phyloP scores from a whole-genome alignment of 352 stramenopile genomes.

The Globisporangium barbulae region DNA sequence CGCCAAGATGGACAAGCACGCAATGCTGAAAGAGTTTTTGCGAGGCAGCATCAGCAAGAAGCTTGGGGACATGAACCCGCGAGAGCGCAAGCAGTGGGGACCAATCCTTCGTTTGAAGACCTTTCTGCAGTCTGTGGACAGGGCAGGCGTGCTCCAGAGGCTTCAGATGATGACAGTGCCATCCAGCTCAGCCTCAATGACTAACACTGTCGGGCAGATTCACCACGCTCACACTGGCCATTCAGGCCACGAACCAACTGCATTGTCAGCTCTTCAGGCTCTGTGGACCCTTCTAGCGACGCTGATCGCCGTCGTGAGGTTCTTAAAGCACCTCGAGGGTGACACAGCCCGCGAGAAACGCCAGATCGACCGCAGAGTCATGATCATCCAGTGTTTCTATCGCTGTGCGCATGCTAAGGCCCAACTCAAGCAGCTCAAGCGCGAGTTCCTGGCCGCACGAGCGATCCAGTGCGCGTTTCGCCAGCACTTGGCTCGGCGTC shows the following conservation, averaged over 20 bases:
- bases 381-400: conserved; percentile 43
- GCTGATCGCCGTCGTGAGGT: conserved; percentile 41
- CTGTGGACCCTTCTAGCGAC: conserved; percentile 22
- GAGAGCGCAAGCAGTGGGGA: conserved; percentile 14
- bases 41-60: conserved; percentile 9
- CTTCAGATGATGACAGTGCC: not conserved
- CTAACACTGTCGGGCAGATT: not conserved
- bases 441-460: conserved; percentile 34
- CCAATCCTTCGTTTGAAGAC: conserved; percentile 1
- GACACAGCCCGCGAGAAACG: conserved; percentile 24
- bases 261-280: conserved; percentile 10
- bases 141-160: not conserved
- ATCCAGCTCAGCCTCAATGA: not conserved
- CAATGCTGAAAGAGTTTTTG: conserved; percentile 17
- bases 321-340: conserved; percentile 49
- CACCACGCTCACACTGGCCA: not conserved
- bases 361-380: conserved; percentile 24
- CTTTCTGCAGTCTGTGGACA: conserved; percentile 7
- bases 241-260: not conserved
- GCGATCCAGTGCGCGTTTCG: conserved; percentile 68
- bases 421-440: conserved; percentile 23
- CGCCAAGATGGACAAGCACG: conserved; percentile 5
- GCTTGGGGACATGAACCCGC: conserved; percentile 6
- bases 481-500: conserved; percentile 57
- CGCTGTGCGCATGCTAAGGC: conserved; percentile 27